Percentiles rank a stretch among this genome's conserved stretches.
Evolutionary conservation across 257 asterid genomes (phyloP).

Genomic region (Forsythia viridissima): DNA sequence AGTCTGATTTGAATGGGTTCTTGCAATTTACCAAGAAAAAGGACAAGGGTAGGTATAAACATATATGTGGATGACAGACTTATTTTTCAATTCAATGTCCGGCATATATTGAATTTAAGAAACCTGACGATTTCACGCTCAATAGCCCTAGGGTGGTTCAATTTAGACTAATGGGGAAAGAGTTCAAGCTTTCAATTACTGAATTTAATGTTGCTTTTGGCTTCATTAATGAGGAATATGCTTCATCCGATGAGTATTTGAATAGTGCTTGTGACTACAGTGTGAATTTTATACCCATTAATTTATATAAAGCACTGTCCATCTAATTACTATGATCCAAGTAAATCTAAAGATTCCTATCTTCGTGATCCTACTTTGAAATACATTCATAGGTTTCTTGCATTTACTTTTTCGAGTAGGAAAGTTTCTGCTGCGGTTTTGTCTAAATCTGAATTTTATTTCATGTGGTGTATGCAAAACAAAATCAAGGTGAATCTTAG

Average conservation of each 20-base stretch:
- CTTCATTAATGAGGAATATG: neutral
- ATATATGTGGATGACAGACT: neutral
- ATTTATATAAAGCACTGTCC: neutral
- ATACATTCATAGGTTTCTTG: no score
- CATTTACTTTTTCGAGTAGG: neutral
- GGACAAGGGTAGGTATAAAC: neutral
- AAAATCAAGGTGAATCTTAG: neutral
- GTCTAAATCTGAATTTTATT: neutral
- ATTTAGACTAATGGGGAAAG: neutral
- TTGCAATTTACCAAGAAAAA: neutral
- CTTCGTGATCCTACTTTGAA: neutral
- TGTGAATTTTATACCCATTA: neutral
- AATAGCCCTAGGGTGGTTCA: neutral
- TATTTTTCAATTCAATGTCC: no score
- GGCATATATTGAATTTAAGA: neutral
- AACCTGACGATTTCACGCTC: neutral
- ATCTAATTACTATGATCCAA: neutral
- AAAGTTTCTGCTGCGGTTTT: neutral
- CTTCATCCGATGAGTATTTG: neutral
- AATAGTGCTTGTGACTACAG: neutral
- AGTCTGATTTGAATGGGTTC: neutral
- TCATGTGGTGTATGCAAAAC: neutral
- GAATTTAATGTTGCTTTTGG: neutral
- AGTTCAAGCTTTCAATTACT: neutral
- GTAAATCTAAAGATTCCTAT: neutral